Percentiles rank a stretch among this genome's conserved stretches.
These are phyloP conservation scores for Pleurotus citrinopileatus DNA, from an alignment of 768 basidiomycete genomes.

Conservation along the genomic window DNA sequence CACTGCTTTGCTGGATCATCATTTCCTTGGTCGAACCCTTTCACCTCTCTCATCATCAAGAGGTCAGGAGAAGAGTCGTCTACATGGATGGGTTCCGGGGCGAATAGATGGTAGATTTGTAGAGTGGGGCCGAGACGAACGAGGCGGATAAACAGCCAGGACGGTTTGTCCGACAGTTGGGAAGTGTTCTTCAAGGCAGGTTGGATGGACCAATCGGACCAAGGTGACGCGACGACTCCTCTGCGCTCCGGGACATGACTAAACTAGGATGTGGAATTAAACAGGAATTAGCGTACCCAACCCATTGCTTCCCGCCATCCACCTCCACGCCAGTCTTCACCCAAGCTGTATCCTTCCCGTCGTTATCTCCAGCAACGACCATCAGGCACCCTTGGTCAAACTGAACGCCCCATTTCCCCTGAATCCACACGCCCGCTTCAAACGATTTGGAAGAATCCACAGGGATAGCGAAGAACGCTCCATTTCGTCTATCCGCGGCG, in stretches of 20 bases:
- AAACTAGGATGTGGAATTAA: too few species aligned
- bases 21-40: constrained; percentile 9
- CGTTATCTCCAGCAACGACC: background rate
- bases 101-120: constrained; percentile 4
- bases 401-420: constrained; percentile 10
- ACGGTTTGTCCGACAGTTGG: too few species aligned
- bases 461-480: constrained; percentile 4
- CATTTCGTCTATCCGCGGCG: constrained; percentile 6
- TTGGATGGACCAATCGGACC: constrained; percentile 13
- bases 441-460: constrained; percentile 1
- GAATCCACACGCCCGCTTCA: constrained; percentile 12
- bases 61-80: background rate
- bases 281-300: constrained; percentile 10
- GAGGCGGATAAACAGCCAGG: constrained; percentile 7
- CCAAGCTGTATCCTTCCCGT: constrained; percentile 7
- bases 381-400: constrained; percentile 13
- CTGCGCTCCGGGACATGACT: too few species aligned
- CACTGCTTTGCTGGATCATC: background rate
- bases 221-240: constrained; percentile 9
- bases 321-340: constrained; percentile 13
- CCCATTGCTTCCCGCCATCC: constrained; percentile 11
- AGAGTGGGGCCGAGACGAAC: constrained; percentile 5
- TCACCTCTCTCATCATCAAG: constrained; percentile 11
- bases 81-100: background rate
- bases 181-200: constrained; percentile 6